Conservation (phyloP, 2,329 filamentous ascomycete genomes). For the Incumbomyces lentus region DNA sequence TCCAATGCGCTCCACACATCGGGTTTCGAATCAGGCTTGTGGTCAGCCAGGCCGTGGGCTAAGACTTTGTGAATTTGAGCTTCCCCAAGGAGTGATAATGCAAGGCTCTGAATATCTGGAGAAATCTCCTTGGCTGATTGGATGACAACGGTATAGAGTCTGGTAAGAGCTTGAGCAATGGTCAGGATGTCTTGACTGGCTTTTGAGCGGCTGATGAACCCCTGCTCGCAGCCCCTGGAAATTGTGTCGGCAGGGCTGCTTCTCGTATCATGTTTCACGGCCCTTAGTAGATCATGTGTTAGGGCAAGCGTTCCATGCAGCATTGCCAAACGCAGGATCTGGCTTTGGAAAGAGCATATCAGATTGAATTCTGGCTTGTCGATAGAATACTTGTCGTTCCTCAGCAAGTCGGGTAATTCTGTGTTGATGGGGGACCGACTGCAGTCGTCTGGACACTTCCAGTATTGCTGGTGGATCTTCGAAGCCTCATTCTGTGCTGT, state of each 20-base stretch:
- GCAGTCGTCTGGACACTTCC: background rate
- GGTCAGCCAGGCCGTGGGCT: conserved; percentile 34
- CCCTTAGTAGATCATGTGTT: conserved; percentile 8
- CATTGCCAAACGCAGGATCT: conserved; percentile 16
- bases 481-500: conserved; percentile 11
- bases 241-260: conserved; percentile 29
- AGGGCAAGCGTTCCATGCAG: conserved; percentile 11
- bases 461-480: conserved; percentile 14
- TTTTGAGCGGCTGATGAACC: conserved; percentile 29
- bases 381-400: background rate
- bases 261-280: conserved; percentile 10
- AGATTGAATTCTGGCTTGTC: conserved; percentile 11
- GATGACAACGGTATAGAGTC: conserved; percentile 11
- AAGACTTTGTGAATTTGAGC: conserved; percentile 33
- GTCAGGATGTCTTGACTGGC: conserved; percentile 35
- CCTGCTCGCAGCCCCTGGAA: conserved; percentile 27
- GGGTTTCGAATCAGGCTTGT: conserved; percentile 30
- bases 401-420: background rate
- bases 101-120: background rate
- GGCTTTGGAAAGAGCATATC: conserved; percentile 17
- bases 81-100: conserved; percentile 24
- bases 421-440: background rate
- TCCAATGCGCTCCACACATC: conserved; percentile 36
- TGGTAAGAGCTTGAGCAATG: conserved; percentile 30
- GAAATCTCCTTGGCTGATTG: conserved; percentile 1